Percentiles rank a stretch among this genome's conserved stretches.
phyloP scores from a whole-genome alignment of 2,329 filamentous ascomycete genomes.

The Ceratocystis huliohia region DNA sequence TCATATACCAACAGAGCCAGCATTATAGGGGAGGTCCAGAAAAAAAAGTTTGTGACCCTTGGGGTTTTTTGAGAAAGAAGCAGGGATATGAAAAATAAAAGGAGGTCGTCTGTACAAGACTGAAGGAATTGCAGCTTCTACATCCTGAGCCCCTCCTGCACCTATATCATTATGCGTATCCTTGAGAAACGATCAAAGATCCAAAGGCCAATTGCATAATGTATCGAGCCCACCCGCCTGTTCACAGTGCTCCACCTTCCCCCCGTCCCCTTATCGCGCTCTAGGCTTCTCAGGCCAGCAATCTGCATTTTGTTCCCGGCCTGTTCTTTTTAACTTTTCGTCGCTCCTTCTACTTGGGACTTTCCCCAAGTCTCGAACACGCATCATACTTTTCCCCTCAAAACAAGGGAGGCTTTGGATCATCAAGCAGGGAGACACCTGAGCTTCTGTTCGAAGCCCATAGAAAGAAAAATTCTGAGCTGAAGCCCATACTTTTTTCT shows the following conservation, averaged over 20 bases:
- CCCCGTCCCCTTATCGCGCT: no score
- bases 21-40: neutral
- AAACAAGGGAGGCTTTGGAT: neutral
- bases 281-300: no score
- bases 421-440: neutral
- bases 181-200: no score
- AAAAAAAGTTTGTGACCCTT: neutral
- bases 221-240: neutral
- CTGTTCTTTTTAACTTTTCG: neutral
- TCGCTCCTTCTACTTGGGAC: neutral
- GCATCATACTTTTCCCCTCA: neutral
- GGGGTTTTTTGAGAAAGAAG: neutral
- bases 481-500: neutral
- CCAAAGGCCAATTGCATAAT: neutral
- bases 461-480: neutral
- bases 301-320: neutral
- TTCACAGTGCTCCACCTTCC: neutral
- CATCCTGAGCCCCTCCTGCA: neutral
- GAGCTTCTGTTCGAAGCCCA: neutral
- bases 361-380: neutral
- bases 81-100: constrained; percentile 1
- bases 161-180: neutral
- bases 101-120: neutral
- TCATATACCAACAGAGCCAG: neutral
- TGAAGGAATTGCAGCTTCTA: neutral